Conservation (phyloP, 148 eudicot species). For the Talinum fruticosum region DNA sequence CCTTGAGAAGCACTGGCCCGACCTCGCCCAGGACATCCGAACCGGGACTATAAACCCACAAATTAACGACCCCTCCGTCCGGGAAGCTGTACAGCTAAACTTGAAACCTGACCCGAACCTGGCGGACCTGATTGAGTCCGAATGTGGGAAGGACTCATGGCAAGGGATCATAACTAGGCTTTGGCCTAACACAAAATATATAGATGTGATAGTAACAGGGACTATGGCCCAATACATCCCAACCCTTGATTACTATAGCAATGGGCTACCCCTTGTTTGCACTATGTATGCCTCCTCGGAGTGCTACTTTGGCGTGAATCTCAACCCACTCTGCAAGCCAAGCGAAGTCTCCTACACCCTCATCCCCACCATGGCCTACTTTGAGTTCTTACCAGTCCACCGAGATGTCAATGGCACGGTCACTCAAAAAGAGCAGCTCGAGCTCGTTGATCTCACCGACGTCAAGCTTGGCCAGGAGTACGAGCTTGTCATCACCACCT, state of each 20-base stretch:
- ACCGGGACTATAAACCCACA: constrained; percentile 4
- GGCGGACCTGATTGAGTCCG: constrained; percentile 8
- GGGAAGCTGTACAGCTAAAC: not conserved
- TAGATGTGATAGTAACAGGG: constrained; percentile 18
- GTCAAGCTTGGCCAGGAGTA: constrained; percentile 75
- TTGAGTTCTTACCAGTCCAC: constrained; percentile 19
- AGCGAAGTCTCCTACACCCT: constrained; percentile 18
- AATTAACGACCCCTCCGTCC: not conserved
- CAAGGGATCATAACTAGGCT: constrained; percentile 18
- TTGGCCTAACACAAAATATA: constrained; percentile 19
- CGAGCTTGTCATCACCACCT: constrained; percentile 78
- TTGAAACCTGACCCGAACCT: constrained; percentile 12
- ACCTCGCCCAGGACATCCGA: constrained; percentile 13
- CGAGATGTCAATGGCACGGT: not conserved
- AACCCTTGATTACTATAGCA: constrained; percentile 20
- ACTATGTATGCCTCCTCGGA: constrained; percentile 22
- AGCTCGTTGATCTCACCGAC: constrained; percentile 58
- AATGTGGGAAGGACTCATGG: constrained; percentile 17
- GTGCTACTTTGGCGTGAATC: constrained; percentile 20
- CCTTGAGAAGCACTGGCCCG: constrained; percentile 8
- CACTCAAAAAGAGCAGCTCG: constrained; percentile 55
- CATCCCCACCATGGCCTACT: constrained; percentile 21
- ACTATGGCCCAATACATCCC: constrained; percentile 22
- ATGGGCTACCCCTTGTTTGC: constrained; percentile 20
- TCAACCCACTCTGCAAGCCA: constrained; percentile 18